Evolutionary conservation across 176 grass and related monocot species (phyloP).

Genomic region (Carex myosuroides): DNA sequence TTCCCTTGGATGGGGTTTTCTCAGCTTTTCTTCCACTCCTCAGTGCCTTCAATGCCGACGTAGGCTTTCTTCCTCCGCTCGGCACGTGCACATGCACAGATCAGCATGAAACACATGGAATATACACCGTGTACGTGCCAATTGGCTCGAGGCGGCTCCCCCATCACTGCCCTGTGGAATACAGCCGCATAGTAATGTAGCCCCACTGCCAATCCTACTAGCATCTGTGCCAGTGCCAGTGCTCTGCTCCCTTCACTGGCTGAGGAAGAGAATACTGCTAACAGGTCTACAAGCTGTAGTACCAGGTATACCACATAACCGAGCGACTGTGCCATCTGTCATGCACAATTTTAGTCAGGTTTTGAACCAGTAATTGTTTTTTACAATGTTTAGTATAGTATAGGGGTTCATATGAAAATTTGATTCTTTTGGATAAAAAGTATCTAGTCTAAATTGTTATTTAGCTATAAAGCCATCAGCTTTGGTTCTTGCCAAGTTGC

Average conservation of each 20-base stretch:
- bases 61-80: slow-evolving; percentile 90
- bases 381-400: not conserved
- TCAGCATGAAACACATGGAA: slow-evolving; percentile 66
- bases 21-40: slow-evolving; percentile 95
- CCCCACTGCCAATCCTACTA: slow-evolving; percentile 76
- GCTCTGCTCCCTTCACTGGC: slow-evolving; percentile 36
- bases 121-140: slow-evolving; percentile 92
- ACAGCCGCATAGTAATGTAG: slow-evolving; percentile 92
- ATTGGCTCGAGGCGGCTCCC: slow-evolving; percentile 68
- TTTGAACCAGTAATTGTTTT: not conserved
- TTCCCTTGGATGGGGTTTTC: not conserved
- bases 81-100: slow-evolving; percentile 71
- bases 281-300: slow-evolving; percentile 78
- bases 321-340: slow-evolving; percentile 60
- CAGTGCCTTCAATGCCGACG: slow-evolving; percentile 39
- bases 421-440: not conserved
- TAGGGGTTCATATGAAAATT: not conserved
- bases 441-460: not conserved
- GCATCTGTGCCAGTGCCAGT: slow-evolving; percentile 80
- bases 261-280: slow-evolving; percentile 54
- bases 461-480: not conserved
- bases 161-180: slow-evolving; percentile 81
- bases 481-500: not conserved
- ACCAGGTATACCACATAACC: slow-evolving; percentile 75
- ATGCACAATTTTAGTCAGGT: not conserved